Base-by-base conservation (phyloP, 495 filamentous ascomycete species). In the Amphirosellinia nigrospora region DNA sequence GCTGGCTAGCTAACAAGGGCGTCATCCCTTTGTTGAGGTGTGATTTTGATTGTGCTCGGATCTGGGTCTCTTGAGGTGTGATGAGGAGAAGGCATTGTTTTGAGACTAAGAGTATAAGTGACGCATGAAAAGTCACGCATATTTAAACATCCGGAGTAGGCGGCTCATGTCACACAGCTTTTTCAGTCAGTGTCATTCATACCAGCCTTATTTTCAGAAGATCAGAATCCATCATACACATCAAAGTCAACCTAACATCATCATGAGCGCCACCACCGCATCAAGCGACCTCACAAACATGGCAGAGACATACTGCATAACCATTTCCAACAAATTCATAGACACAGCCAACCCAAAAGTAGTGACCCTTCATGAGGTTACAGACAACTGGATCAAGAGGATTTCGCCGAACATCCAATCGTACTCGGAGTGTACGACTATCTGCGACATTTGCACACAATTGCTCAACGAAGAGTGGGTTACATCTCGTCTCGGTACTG, bases 1-100 rank as follows among this genome's bases (percentile, higher is more conserved):
- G 11, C n/a, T n/a, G n/a, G n/a, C n/a, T n/a, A n/a, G n/a, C n/a
- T n/a, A n/a, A 53, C 50, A 53, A 52, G 19, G 3, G 23, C 9
- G 4, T 7, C 13, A 8, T 9, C n/a, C 19, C 3, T 50, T 10
- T 23, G 13, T 50, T 50, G 46, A 50, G 21, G 23, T 52, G 21
- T 23, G n/a, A 15, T 0, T 52, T 19, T 26, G 48, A 52, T 15
- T 52, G 21, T 52, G 23, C 48, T 52, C 10, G n/a, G n/a, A n/a
- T n/a, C n/a, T n/a, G n/a, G n/a, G n/a, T n/a, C n/a, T n/a, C n/a
- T n/a, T n/a, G n/a, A n/a, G n/a, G n/a, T n/a, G n/a, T n/a, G n/a
- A n/a, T n/a, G n/a, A n/a, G n/a, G n/a, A n/a, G n/a, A n/a, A n/a
- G 26, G 23, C 23, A 53, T 53, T 53, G 50, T 53, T 53, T 26